phyloP scores from a whole-genome alignment of 176 grass and related monocot genomes.

The Elaeis guineensis region DNA sequence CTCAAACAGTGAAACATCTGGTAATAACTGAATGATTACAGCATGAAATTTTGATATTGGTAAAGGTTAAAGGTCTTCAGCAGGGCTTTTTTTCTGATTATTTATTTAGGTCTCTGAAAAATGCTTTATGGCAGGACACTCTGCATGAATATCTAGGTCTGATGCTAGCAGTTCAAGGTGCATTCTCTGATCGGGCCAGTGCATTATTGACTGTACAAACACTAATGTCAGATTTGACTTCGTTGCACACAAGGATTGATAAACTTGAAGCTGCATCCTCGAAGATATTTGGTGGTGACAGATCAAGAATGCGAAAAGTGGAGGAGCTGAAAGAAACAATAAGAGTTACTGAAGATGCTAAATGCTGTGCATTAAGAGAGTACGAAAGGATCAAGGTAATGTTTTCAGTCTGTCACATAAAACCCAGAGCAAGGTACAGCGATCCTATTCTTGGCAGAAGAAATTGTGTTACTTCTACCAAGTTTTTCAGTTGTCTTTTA shows the following conservation, averaged over 20 bases:
- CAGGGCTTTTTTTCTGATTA: neutral
- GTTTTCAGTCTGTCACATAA: neutral
- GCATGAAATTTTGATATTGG: neutral
- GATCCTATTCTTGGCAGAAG: neutral
- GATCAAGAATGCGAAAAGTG: slow-evolving; percentile 58
- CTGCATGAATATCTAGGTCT: slow-evolving; percentile 88
- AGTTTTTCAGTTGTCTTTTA: neutral
- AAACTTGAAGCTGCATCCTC: slow-evolving; percentile 82
- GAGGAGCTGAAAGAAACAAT: slow-evolving; percentile 81
- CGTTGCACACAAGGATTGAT: slow-evolving; percentile 62
- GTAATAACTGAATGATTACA: slow-evolving; percentile 25
- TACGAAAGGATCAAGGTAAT: slow-evolving; percentile 97
- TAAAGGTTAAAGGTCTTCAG: neutral
- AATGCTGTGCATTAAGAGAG: slow-evolving; percentile 73
- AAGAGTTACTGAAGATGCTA: slow-evolving; percentile 80
- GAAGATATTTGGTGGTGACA: slow-evolving; percentile 94
- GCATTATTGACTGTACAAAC: slow-evolving; percentile 92
- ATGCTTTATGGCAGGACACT: slow-evolving; percentile 50
- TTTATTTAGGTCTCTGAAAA: neutral
- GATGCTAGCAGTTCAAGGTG: slow-evolving; percentile 77
- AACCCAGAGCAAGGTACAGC: neutral
- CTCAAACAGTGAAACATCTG: slow-evolving; percentile 94
- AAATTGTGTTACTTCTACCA: neutral
- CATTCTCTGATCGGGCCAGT: slow-evolving; percentile 88
- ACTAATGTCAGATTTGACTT: slow-evolving; percentile 82